Evolutionary conservation across 2,329 filamentous ascomycete species (phyloP).

Genomic region (Plectosphaerella plurivora): DNA sequence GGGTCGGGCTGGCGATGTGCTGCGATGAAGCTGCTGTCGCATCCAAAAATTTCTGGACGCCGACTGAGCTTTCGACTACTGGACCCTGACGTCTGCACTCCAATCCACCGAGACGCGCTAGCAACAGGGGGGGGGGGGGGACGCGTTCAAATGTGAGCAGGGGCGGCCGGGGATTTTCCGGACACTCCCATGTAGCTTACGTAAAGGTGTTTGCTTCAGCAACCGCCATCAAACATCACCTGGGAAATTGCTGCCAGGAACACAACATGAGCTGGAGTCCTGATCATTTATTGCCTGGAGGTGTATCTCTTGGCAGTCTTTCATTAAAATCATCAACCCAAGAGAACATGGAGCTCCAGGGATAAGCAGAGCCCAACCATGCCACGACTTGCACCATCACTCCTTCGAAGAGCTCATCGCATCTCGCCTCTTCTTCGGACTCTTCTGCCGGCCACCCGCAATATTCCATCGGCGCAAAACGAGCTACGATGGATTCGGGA

Average conservation of each 20-base stretch:
- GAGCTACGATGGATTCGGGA: conserved; percentile 72
- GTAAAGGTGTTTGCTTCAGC: too few relatives aligned
- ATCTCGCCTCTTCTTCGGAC: conserved; percentile 52
- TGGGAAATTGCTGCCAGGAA: too few relatives aligned
- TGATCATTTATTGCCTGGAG: too few relatives aligned
- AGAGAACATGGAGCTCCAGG: neutral
- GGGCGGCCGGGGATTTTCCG: too few relatives aligned
- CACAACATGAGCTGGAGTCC: too few relatives aligned
- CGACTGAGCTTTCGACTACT: neutral
- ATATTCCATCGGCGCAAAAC: conserved; percentile 57
- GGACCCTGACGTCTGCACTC: too few relatives aligned
- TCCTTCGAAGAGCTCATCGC: conserved; percentile 49
- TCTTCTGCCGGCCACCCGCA: conserved; percentile 61
- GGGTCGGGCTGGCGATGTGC: conserved; percentile 7
- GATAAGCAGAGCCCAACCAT: conserved; percentile 28
- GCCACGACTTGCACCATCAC: conserved; percentile 58
- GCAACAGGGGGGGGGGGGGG: too few relatives aligned
- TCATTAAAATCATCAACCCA: neutral
- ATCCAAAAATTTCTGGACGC: conserved; percentile 15
- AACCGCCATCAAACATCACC: too few relatives aligned
- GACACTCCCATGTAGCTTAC: too few relatives aligned
- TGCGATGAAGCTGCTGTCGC: conserved; percentile 2
- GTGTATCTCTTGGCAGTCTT: too few relatives aligned
- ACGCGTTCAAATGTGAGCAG: too few relatives aligned
- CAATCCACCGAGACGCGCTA: too few relatives aligned